Base-by-base conservation (phyloP, 202 grass and related monocot species). In the Bolboschoenoplectus hybrid region DNA sequence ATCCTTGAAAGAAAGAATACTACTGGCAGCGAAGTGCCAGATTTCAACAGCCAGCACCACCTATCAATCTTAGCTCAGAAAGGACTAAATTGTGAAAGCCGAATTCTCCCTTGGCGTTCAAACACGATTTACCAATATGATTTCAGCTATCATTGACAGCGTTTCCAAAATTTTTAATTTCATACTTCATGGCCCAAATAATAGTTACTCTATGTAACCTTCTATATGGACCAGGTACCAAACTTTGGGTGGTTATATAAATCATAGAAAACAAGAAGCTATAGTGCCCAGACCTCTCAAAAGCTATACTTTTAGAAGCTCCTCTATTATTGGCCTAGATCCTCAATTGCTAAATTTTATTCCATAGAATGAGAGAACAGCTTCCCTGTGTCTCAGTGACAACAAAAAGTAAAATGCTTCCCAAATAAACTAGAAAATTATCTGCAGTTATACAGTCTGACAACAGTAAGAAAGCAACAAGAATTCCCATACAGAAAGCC, bases 341-440 rank as follows among this genome's bases (percentile, higher is more conserved):
- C 39, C 39, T 7, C 2, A 47, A 9, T 17, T 17, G 3, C 41
- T 47, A 2, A 9, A 72, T 47, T 67, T 72, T 72, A 46, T 20
- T 72, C 17, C 26, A 26, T 26, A 26, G 26, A 26, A 26, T 14
- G 1, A 43, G 6, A 69, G 36, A 72, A 72, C 16, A 72, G 17
- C 7, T 16, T 39, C 10, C 41, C 68, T 26, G 41, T 19, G 68
- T 72, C 17, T 47, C 68, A 20, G 41, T 19, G 20, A 43, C 7
- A 72, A 45, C 39, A 72, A 72, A 71, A 72, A 26, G 68, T 26
- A 47, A 72, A 72, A 72, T 19, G 43, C 46, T 72, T 7, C 68
- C 41, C 68, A 72, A 47, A 20, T 47, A n/a, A 46, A n/a, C n/a
- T n/a, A n/a, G 10, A 72, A 71, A 72, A 10, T 47, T 43, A 72